Evolutionary conservation across 1,284 basidiomycete genomes (phyloP), one percentile per base, ranked within the genome.

Genomic region (Microbotryum lychnidis-dioicae): DNA sequence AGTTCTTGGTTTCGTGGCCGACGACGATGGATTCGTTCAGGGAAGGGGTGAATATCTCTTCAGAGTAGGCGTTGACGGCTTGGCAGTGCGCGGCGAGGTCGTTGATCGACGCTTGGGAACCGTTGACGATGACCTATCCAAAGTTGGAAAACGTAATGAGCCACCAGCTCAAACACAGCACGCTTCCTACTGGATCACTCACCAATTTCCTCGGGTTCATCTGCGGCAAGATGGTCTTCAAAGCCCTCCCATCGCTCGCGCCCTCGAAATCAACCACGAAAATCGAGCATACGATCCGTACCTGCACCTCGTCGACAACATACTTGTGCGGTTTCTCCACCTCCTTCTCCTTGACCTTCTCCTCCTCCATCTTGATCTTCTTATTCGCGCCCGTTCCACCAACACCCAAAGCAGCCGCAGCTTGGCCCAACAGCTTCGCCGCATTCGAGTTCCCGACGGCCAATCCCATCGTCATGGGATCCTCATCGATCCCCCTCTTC

Each of bases 261-360:
- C 96, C 96, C 69, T 94, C 91, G 83, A 98, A 85, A 73, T 98
- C 96, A 57, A 98, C 84, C 69, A 88, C 97, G 29, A 92, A 82
- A 20, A 97, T 76, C 7, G 86, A 83, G 71, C 96, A 97, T 25
- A 84, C 82, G 42, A 97, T 75, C 56, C 89, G 83, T 18, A 97
- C 81, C 46, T 86, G 82, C 5, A 88, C 78, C 18, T 82, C 79
- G 56, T 87, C 85, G 4, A 83, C 82, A 49, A 97, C 81, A 71
- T 85, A 98, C 76, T 98, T 98, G 50, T 87, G 93, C 21, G 96
- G 96, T 12, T 87, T 83, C 73, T 96, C 93, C 46, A 66, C 65
- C 65, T 64, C 63, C 3, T 56, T 57, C 12, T 25, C 49, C 3
- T 25, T 45, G 7, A 10, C 29, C 45, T 65, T 58, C 81, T 86